A percentile compares a stretch with the other conserved stretches of the same genome.
These are phyloP conservation scores for Cutaneotrichosporon mucoides DNA, from an alignment of 1,284 basidiomycete genomes.

Conservation along the genomic window DNA sequence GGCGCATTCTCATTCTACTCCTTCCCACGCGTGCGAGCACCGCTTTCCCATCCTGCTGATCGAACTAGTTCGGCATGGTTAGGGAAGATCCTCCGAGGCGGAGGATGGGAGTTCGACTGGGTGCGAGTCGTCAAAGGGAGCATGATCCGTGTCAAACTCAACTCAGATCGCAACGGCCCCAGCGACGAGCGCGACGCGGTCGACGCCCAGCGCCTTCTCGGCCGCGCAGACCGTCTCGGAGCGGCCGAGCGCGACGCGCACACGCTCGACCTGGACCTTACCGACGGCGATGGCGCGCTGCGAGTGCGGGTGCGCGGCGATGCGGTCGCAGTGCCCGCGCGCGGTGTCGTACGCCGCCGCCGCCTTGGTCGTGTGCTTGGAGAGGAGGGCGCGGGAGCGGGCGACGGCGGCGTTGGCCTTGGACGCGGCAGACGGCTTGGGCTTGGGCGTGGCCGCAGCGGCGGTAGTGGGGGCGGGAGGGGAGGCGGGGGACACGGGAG, in stretches of 20 bases:
- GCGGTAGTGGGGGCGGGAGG: no score
- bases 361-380: not conserved
- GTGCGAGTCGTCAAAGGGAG: no score
- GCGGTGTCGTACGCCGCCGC: not conserved
- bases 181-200: slow-evolving; percentile 35
- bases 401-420: not conserved
- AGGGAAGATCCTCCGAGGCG: no score
- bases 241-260: slow-evolving; percentile 31
- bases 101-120: no score
- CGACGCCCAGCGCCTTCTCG: slow-evolving; percentile 35
- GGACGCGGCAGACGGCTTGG: no score
- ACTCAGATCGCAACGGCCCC: slow-evolving; percentile 33
- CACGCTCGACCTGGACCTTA: slow-evolving; percentile 21
- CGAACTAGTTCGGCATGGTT: no score
- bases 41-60: no score
- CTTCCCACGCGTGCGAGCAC: not conserved
- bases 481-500: no score
- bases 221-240: slow-evolving; percentile 24
- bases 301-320: slow-evolving; percentile 10
- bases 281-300: slow-evolving; percentile 1
- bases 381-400: not conserved
- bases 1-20: not conserved
- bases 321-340: not conserved
- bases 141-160: no score
- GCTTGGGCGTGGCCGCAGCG: no score